Evolutionary conservation across 164 flowering plant genomes (phyloP).

Genomic region (Akebia trifoliata): DNA sequence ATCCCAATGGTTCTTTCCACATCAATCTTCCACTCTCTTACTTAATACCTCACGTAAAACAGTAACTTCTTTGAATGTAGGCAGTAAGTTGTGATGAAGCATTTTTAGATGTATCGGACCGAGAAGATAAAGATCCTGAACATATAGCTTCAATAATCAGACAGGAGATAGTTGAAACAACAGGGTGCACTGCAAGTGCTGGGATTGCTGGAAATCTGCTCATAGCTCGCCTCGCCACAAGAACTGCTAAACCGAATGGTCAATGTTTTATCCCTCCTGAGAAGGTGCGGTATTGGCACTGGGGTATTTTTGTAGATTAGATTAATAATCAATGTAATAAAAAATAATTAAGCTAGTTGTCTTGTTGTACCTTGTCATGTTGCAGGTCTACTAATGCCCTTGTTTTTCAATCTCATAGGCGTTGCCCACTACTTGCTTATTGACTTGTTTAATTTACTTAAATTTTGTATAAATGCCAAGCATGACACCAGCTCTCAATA

Average conservation of each 20-base stretch:
- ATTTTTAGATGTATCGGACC: slow-evolving; percentile 67
- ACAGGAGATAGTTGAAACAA: slow-evolving; percentile 64
- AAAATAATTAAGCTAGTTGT: neutral
- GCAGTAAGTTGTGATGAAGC: slow-evolving; percentile 99
- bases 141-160: slow-evolving; percentile 62
- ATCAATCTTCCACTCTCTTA: neutral
- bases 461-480: neutral
- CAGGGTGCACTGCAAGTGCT: slow-evolving; percentile 94
- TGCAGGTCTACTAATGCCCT: no score
- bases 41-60: neutral
- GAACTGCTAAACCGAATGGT: slow-evolving; percentile 87
- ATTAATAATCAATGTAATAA: neutral
- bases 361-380: neutral
- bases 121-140: slow-evolving; percentile 51
- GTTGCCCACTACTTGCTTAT: neutral
- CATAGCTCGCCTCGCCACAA: slow-evolving; percentile 94
- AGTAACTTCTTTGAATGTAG: slow-evolving; percentile 31
- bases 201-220: slow-evolving; percentile 84
- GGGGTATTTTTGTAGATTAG: neutral
- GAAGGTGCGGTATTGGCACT: slow-evolving; percentile 38
- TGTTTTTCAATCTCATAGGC: neutral
- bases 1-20: neutral
- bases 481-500: neutral
- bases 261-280: slow-evolving; percentile 65
- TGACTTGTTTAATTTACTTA: neutral